These are phyloP conservation scores for Fusarium torreyae DNA, from an alignment of 2,329 filamentous ascomycete genomes.

Conservation along the genomic window DNA sequence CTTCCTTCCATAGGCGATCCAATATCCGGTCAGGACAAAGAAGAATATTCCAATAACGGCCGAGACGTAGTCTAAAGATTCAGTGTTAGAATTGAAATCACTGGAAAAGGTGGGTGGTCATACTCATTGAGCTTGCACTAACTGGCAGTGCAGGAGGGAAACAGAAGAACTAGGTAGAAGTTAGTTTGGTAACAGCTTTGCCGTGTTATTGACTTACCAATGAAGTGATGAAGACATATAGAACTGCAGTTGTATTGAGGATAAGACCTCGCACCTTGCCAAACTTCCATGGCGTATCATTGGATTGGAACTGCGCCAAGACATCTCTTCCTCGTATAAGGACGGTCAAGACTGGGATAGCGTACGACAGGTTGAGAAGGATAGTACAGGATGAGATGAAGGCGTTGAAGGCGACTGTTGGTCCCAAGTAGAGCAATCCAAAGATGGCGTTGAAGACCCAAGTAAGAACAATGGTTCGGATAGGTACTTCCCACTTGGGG, in stretches of 20 bases:
- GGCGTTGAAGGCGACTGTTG: constrained; percentile 40
- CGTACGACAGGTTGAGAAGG: constrained; percentile 41
- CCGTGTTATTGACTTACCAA: not conserved
- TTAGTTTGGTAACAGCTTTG: not conserved
- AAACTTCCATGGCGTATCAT: constrained; percentile 31
- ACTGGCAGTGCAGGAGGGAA: constrained; percentile 39
- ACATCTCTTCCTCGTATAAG: constrained; percentile 23
- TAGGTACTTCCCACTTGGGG: constrained; percentile 30
- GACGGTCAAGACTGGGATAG: constrained; percentile 34
- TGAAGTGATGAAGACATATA: constrained; percentile 42
- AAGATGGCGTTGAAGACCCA: constrained; percentile 41
- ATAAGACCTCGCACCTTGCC: constrained; percentile 20
- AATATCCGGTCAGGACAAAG: constrained; percentile 28
- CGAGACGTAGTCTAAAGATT: constrained; percentile 53
- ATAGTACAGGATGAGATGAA: constrained; percentile 43
- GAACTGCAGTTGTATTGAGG: constrained; percentile 34
- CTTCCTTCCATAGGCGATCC: constrained; percentile 33
- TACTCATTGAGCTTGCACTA: constrained; percentile 41
- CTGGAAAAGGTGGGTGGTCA: rapidly evolving
- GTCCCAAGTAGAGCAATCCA: constrained; percentile 37
- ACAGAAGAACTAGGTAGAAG: constrained; percentile 35
- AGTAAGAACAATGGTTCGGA: constrained; percentile 25
- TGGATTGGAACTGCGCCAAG: not conserved
- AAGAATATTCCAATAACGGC: constrained; percentile 56
- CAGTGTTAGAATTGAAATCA: not conserved